A percentile compares a stretch with the other conserved stretches of the same genome.
Conservation (phyloP, 495 filamentous ascomycete species). For the Parathielavia appendiculata region DNA sequence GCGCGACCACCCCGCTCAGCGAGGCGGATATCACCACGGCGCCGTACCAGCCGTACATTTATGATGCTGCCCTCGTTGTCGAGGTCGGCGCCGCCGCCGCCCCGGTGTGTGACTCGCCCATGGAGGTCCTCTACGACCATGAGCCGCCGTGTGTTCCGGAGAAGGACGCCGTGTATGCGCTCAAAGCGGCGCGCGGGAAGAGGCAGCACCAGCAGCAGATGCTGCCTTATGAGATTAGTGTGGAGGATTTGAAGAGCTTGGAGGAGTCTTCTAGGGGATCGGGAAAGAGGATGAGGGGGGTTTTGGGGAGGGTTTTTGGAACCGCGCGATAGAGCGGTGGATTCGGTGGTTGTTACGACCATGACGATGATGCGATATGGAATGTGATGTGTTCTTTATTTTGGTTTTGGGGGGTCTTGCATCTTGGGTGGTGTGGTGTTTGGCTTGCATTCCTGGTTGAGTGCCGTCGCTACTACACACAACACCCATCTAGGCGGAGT, state of each 20-base stretch:
- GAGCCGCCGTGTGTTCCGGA: constrained; percentile 22
- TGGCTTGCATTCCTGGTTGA: constrained; percentile 2
- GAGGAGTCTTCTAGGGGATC: constrained; percentile 22
- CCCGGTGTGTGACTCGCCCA: constrained; percentile 36
- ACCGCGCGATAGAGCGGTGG: constrained; percentile 13
- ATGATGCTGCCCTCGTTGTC: constrained; percentile 15
- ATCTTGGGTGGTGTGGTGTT: background rate
- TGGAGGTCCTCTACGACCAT: constrained; percentile 26
- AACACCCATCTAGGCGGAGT: background rate
- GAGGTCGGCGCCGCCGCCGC: background rate
- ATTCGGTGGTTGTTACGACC: background rate
- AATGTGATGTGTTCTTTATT: constrained; percentile 2
- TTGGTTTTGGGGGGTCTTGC: background rate
- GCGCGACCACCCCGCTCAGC: constrained; percentile 43
- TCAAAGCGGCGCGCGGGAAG: background rate
- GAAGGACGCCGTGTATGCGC: constrained; percentile 26
- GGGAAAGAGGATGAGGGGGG: constrained; percentile 38
- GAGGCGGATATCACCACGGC: constrained; percentile 30
- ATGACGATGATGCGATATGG: background rate
- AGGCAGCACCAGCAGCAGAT: constrained; percentile 19
- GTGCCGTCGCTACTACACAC: background rate
- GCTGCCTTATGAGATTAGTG: constrained; percentile 46
- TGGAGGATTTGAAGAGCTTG: constrained; percentile 37
- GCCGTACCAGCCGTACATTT: constrained; percentile 29
- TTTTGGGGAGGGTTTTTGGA: constrained; percentile 42